Evolutionary conservation across 2,329 filamentous ascomycete species (phyloP).

Genomic region (Pestalotiopsis sp.): DNA sequence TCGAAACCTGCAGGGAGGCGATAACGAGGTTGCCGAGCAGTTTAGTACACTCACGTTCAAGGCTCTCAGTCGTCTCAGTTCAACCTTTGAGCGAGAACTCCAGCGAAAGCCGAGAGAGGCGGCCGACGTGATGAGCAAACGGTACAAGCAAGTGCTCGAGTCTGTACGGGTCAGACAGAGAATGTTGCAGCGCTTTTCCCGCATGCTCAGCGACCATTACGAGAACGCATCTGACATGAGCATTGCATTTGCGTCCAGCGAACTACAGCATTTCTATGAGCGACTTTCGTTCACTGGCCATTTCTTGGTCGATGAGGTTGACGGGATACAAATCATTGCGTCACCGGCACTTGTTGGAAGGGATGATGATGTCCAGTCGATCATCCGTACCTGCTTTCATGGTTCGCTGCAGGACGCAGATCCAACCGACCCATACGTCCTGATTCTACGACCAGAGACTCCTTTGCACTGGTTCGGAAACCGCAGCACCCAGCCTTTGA

Average conservation of each 20-base stretch:
- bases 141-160: constrained; percentile 93
- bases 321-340: constrained; percentile 81
- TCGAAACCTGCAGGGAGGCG: constrained; percentile 85
- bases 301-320: constrained; percentile 81
- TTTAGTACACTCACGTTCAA: constrained; percentile 95
- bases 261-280: constrained; percentile 77
- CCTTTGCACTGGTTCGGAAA: constrained; percentile 81
- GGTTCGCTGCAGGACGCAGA: constrained; percentile 65
- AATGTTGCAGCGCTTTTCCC: constrained; percentile 94
- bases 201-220: constrained; percentile 88
- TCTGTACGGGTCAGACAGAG: constrained; percentile 94
- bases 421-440: constrained; percentile 77
- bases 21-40: constrained; percentile 96
- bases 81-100: constrained; percentile 90
- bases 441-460: constrained; percentile 83
- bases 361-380: constrained; percentile 79
- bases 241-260: constrained; percentile 70
- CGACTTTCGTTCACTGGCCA: constrained; percentile 81
- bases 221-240: constrained; percentile 97
- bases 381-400: constrained; percentile 71
- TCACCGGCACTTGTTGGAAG: constrained; percentile 77
- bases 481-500: constrained; percentile 69
- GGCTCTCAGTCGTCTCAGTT: constrained; percentile 82
- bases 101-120: constrained; percentile 83
- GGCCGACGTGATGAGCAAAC: constrained; percentile 87